phyloP scores from a whole-genome alignment of 2,329 filamentous ascomycete genomes.

The Alternaria sp. region DNA sequence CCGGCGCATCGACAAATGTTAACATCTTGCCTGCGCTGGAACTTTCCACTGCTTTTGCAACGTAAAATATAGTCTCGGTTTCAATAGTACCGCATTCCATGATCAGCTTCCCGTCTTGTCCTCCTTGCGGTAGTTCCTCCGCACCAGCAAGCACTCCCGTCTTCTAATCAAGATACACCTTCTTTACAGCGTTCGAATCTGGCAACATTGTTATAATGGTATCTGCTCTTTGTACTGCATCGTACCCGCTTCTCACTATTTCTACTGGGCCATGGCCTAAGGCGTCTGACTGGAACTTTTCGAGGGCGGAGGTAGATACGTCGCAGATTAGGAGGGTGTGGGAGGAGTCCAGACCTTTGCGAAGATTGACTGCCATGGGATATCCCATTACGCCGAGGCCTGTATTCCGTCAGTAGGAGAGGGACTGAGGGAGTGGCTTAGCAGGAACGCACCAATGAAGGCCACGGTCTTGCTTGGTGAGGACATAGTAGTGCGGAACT shows the following conservation, averaged over 20 bases:
- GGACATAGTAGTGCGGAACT: constrained; percentile 20
- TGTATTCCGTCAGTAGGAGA: constrained; percentile 14
- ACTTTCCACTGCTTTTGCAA: constrained; percentile 72
- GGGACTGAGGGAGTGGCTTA: background rate
- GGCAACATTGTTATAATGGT: constrained; percentile 57
- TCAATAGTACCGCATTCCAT: constrained; percentile 99
- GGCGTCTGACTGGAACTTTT: constrained; percentile 51
- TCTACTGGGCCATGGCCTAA: constrained; percentile 49
- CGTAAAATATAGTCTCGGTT: constrained; percentile 78
- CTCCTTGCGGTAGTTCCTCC: constrained; percentile 43
- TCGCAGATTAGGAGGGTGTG: constrained; percentile 52
- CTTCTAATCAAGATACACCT: constrained; percentile 54
- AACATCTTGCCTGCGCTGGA: constrained; percentile 59
- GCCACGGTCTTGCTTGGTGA: constrained; percentile 33
- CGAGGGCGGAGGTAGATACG: constrained; percentile 50
- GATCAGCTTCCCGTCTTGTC: constrained; percentile 71
- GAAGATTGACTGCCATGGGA: constrained; percentile 54
- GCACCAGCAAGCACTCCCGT: constrained; percentile 54
- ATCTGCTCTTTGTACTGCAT: constrained; percentile 52
- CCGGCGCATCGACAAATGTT: constrained; percentile 91
- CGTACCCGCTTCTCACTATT: constrained; percentile 49
- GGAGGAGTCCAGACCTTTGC: constrained; percentile 45
- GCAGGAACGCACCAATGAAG: constrained; percentile 31
- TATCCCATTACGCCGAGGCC: constrained; percentile 56
- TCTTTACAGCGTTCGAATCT: constrained; percentile 47